Evolutionary conservation across 108 stramenopile genomes (phyloP).

Genomic region (Cyclotella baltica): DNA sequence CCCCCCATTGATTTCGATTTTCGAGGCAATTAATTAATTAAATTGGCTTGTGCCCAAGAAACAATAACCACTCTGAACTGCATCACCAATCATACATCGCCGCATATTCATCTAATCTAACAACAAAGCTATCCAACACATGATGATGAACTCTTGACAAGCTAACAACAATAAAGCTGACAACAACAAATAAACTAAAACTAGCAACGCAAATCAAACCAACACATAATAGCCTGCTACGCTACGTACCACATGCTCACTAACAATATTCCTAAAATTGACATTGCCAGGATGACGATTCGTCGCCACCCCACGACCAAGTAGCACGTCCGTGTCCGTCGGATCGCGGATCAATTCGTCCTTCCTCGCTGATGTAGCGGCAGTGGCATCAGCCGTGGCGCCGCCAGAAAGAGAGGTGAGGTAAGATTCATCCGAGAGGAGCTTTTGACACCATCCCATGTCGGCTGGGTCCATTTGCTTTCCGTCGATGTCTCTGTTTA

Average conservation of each 20-base stretch:
- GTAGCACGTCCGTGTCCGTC: constrained; percentile 30
- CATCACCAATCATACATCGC: no score
- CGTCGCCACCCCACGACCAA: constrained; percentile 31
- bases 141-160: not conserved
- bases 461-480: not conserved
- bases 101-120: no score
- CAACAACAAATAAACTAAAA: not conserved
- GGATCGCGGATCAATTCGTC: constrained; percentile 5
- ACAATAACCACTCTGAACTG: no score
- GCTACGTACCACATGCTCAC: constrained; percentile 30
- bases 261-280: constrained; percentile 31
- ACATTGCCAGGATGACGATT: constrained; percentile 41
- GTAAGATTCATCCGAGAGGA: no score
- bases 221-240: no score
- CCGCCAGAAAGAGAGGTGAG: no score
- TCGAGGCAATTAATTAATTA: no score
- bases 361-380: not conserved
- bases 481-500: no score
- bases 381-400: no score
- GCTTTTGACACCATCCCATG: not conserved
- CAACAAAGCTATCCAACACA: no score
- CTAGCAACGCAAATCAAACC: not conserved
- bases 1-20: no score
- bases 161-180: not conserved
- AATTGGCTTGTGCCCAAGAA: no score